Evolutionary conservation across 176 grass and related monocot species (phyloP), one percentile per base, ranked within the genome.

Genomic region (Cenchrus americanus): DNA sequence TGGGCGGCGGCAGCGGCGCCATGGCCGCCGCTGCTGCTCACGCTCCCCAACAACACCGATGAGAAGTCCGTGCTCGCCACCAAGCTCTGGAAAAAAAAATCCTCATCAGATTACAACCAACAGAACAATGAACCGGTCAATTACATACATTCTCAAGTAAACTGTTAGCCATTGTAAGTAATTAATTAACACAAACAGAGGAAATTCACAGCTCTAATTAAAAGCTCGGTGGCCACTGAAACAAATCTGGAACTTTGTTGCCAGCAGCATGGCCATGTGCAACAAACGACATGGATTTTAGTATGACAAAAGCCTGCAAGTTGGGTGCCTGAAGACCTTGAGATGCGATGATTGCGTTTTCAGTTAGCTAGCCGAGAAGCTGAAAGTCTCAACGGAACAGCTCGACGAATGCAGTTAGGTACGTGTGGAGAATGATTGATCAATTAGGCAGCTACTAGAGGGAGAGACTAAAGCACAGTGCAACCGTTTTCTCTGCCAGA

Each of bases 331-430:
- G 27, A 54, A 54, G 78, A 41, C 62, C 10, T 21, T 14, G 21
- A 26, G 14, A 18, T 8, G 52, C 14, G 79, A 59, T 70, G n/a
- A 47, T 69, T 46, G 55, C 2, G 1, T 24, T 71, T 60, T 49
- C 55, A 71, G 69, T 30, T 77, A 54, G 73, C 57, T 70, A 18
- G 83, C 57, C 49, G 55, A 44, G 5, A 49, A 22, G 60, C 18
- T 62, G 60, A 51, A 66, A 19, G 22, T 65, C 40, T 48, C 12
- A 21, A 18, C 43, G 44, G 19, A 58, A 67, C 84, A 80, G 57
- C 62, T 73, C 6, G n/a, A 80, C 41, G 30, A 86, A 62, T 62
- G 76, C 44, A 10, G 34, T 79, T 79, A 43, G n/a, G 46, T 80
- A 47, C 3, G 84, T 6, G 13, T 37, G 17, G 43, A 37, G 73